Evolutionary conservation across 164 flowering plant genomes (phyloP), one percentile per base, ranked within the genome.

Genomic region (Nelumbo lutea): DNA sequence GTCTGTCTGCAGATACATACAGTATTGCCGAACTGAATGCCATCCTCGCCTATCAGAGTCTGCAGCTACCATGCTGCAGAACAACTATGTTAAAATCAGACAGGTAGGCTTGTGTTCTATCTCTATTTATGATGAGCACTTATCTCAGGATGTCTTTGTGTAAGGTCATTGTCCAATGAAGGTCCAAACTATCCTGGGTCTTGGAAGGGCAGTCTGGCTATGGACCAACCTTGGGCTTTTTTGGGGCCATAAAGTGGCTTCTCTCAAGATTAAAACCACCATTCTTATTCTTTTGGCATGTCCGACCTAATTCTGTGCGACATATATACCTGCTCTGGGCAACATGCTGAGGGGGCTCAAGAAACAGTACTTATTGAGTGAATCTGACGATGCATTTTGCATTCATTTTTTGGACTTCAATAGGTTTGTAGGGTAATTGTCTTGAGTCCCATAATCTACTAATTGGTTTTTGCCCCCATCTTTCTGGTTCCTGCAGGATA

Each of bases 1-100:
- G 52, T 78, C 46, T 62, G 1, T 77, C 47, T 77, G 48, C 80
- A 96, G 99, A 83, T 96, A 91, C 73, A 79, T 96, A 68, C 95
- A 93, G 63, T 96, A 93, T 65, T 96, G 96, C 72, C 84, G 89
- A 67, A 79, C 82, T 59, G 76, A 82, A 66, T 91, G 88, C 77
- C 91, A 79, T 58, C 99, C 99, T 39, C 91, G 93, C n/a, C 77
- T 96, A 59, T 88, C 98, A 68, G 96, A 91, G 58, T 76, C 97
- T 73, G 98, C 97, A 55, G 81, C 96, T 42, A 77, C 76, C 41
- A 72, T 79, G 83, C 79, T 91, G 77, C 93, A 87, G 85, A 83
- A 85, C 73, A 83, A 81, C 68, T 96, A 96, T 80, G 95, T 96
- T 43, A 84, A 82, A 77, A 93, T 96, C 72, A 85, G 99, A 88